Evolutionary conservation across 345 rosid species (phyloP), one percentile per base, ranked within the genome.

Genomic region (Brassica nigra): DNA sequence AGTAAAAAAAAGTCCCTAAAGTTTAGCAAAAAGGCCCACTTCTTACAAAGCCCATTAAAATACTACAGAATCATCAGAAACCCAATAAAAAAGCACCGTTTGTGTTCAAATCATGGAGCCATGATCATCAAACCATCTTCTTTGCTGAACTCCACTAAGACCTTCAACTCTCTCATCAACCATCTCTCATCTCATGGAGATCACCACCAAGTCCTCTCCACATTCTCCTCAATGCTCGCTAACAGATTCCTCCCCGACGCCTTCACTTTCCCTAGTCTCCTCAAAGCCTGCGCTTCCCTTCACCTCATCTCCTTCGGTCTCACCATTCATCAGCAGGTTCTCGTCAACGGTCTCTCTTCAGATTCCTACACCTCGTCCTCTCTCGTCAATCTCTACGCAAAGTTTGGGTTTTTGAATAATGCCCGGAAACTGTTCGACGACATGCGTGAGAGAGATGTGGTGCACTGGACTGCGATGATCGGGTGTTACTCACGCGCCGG

Each of bases 351-450:
- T 78, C 81, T 87, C 47, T 86, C 90, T 70, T 86, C 84, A 2
- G 89, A 90, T 74, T 71, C 86, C 49, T 90, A 86, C 27, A 75
- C 70, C 2, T 84, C 88, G 8, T 85, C 91, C 33, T 90, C 91
- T 18, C 71, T 90, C 76, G 85, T 90, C 4, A 81, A 39, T 16
- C 61, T 90, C 33, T 90, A 88, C 8, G 70, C 88, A 0, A 90
- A 84, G 63, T 76, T 76, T 6, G 84, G 86, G 4, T 7, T 18
- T 2, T 36, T 78, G 2, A 57, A 9, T 2, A 11, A 62, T 80
- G 90, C 94, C 8, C 83, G 82, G 77, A 84, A 84, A 63, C 78
- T 87, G 76, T 88, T 88, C 73, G 88, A 88, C 55, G 55, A 69
- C 74, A 90, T 87, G 89, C 85, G 75, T 33, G 84, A 75, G 0